Percentiles rank a stretch among this genome's conserved stretches.
These are phyloP conservation scores for Solanum medicagineum DNA, from an alignment of 257 asterid genomes.

Conservation along the genomic window DNA sequence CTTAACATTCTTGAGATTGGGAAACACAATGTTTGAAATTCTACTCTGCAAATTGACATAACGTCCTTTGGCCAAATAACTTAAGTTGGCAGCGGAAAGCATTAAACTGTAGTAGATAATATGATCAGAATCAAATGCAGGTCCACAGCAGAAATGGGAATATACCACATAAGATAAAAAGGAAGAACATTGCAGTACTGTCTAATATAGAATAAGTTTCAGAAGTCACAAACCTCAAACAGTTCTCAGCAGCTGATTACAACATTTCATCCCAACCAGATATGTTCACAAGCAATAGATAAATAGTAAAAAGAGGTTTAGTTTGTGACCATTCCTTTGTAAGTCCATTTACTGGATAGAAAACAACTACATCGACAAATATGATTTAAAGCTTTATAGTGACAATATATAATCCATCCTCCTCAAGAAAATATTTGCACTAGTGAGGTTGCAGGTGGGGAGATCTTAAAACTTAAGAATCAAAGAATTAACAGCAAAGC, in stretches of 20 bases:
- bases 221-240: background rate
- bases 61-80: background rate
- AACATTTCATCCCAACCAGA: background rate
- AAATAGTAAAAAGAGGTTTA: background rate
- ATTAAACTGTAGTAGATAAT: background rate
- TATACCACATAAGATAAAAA: background rate
- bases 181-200: background rate
- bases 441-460: background rate
- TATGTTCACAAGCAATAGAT: background rate
- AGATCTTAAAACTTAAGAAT: background rate
- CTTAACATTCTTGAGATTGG: background rate
- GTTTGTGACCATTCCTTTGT: background rate
- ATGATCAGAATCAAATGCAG: background rate
- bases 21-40: background rate
- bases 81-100: background rate
- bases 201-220: background rate
- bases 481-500: background rate
- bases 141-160: background rate
- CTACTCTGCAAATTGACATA: background rate
- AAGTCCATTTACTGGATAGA: background rate
- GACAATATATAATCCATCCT: background rate
- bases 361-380: background rate
- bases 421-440: background rate
- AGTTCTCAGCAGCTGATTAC: background rate
- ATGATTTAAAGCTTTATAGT: background rate